Evolutionary conservation across 805 yeast species (phyloP).

Genomic region (Pichia nakasei): DNA sequence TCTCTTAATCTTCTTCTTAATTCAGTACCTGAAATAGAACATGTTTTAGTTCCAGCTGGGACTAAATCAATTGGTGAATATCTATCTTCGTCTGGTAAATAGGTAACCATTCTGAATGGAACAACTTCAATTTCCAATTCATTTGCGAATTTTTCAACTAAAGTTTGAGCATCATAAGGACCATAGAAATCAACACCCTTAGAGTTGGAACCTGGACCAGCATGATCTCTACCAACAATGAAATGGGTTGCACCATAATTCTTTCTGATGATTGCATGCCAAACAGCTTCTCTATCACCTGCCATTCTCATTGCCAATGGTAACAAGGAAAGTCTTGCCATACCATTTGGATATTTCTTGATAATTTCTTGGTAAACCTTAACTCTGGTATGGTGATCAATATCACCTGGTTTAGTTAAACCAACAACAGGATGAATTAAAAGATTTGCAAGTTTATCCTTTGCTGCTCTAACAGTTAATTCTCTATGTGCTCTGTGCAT

Average conservation of each 20-base stretch:
- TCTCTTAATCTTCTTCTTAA: slow-evolving; percentile 78
- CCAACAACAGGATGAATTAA: slow-evolving; percentile 97
- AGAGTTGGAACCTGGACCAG: slow-evolving; percentile 88
- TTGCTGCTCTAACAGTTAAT: slow-evolving; percentile 93
- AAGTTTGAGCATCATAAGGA: slow-evolving; percentile 91
- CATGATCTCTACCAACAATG: slow-evolving; percentile 97
- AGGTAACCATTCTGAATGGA: slow-evolving; percentile 95
- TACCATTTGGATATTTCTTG: slow-evolving; percentile 88
- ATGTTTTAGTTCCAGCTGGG: slow-evolving; percentile 67
- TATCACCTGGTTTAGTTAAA: slow-evolving; percentile 93
- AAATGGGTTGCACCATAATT: slow-evolving; percentile 96
- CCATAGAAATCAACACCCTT: slow-evolving; percentile 92
- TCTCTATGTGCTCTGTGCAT: slow-evolving; percentile 99
- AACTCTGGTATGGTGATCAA: slow-evolving; percentile 95
- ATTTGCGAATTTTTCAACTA: slow-evolving; percentile 64
- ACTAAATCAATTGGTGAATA: slow-evolving; percentile 93
- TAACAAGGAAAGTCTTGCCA: slow-evolving; percentile 79
- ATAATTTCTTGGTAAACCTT: slow-evolving; percentile 88
- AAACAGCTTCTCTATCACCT: slow-evolving; percentile 95
- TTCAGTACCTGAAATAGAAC: slow-evolving; percentile 87
- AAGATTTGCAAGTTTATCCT: slow-evolving; percentile 78
- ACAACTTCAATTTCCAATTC: slow-evolving; percentile 87
- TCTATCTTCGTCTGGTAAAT: slow-evolving; percentile 89
- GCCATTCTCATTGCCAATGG: slow-evolving; percentile 99
- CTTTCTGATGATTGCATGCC: slow-evolving; percentile 96